A percentile compares a stretch with the other conserved stretches of the same genome.
Conservation (phyloP, 805 yeast species). For the Yueomyces sinensis region DNA sequence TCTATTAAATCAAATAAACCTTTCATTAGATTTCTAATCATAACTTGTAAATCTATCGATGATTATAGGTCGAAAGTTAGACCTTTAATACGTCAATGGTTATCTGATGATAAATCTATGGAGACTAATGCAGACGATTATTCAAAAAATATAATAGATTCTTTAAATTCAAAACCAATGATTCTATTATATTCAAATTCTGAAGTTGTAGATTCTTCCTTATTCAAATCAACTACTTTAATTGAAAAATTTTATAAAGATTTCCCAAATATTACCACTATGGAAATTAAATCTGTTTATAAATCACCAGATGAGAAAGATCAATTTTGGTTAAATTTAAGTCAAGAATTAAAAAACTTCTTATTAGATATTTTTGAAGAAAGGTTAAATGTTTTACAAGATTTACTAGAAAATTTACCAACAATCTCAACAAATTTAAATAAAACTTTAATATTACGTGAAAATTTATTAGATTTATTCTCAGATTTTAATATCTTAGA, state of each 20-base stretch:
- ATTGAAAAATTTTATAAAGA: conserved; percentile 22
- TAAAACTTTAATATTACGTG: conserved; percentile 10
- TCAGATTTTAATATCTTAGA: conserved; percentile 16
- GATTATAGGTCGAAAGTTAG: conserved; percentile 68
- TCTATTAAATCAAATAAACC: conserved; percentile 17
- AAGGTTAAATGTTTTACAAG: conserved; percentile 9
- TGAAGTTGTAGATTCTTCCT: conserved; percentile 18
- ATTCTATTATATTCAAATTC: conserved; percentile 20
- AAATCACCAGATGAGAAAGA: conserved; percentile 19
- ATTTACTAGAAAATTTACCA: conserved; percentile 1
- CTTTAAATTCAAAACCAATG: conserved; percentile 8
- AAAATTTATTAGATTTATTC: conserved; percentile 15
- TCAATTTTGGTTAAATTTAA: conserved; percentile 19
- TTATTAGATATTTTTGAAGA: conserved; percentile 17
- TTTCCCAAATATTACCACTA: conserved; percentile 16
- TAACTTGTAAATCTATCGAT: conserved; percentile 55
- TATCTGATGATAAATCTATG: conserved; percentile 18
- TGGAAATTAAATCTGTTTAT: conserved; percentile 23
- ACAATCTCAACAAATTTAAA: conserved; percentile 2
- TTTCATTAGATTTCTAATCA: conserved; percentile 54
- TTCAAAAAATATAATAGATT: not conserved
- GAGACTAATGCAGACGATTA: conserved; percentile 1
- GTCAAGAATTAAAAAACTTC: conserved; percentile 11
- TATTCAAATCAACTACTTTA: conserved; percentile 21
- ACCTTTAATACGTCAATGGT: conserved; percentile 76